phyloP scores from a whole-genome alignment of 257 asterid species.

The Jasminum sambac region DNA sequence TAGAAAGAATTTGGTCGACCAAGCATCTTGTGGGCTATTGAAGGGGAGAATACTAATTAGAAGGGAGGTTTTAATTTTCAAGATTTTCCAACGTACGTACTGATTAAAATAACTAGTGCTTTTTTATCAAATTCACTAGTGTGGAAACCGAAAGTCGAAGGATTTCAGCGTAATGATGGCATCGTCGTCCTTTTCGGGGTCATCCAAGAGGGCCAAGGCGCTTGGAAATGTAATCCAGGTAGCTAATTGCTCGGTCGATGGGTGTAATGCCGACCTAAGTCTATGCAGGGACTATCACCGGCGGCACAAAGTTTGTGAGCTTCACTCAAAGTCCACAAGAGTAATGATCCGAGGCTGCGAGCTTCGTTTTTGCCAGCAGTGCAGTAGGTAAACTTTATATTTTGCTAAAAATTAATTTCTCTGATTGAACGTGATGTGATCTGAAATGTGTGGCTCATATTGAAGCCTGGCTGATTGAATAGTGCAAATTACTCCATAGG shows the following conservation, averaged over 20 bases:
- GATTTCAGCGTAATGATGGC: constrained; percentile 46
- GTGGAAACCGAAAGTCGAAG: neutral
- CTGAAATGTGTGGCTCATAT: too few relatives aligned
- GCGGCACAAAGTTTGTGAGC: constrained; percentile 85
- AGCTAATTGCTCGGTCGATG: constrained; percentile 82
- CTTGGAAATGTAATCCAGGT: constrained; percentile 44
- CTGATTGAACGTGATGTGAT: too few relatives aligned
- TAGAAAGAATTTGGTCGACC: constrained; percentile 22
- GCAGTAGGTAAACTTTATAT: constrained; percentile 79
- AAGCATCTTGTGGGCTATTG: constrained; percentile 12
- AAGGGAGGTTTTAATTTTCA: constrained; percentile 12
- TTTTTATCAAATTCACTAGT: neutral
- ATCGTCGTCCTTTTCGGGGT: constrained; percentile 49
- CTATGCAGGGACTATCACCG: constrained; percentile 85
- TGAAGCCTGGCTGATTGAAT: too few relatives aligned
- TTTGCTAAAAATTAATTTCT: too few relatives aligned
- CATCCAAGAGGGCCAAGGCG: constrained; percentile 76
- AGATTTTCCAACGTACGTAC: neutral
- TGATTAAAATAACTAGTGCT: neutral
- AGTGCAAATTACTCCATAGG: too few relatives aligned
- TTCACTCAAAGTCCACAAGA: constrained; percentile 75
- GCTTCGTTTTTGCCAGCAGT: constrained; percentile 92
- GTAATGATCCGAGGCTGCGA: constrained; percentile 73
- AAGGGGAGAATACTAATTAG: constrained; percentile 15
- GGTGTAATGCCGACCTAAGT: constrained; percentile 80